Conservation (phyloP, 176 grass and related monocot genomes). For the Ensete glaucum region DNA sequence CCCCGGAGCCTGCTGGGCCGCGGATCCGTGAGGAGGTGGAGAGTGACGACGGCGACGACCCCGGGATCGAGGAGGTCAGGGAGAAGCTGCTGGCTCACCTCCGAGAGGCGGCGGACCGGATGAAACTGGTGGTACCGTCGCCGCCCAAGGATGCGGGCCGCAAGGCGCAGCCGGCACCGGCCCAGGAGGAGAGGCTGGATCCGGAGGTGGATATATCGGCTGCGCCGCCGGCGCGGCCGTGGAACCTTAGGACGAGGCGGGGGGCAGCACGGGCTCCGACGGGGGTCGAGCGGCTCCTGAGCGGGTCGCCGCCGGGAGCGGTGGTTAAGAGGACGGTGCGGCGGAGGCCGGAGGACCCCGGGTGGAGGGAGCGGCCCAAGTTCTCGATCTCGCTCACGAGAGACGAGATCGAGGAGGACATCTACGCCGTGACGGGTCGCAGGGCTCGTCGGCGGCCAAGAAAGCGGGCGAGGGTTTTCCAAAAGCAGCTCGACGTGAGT, state of each 20-base stretch:
- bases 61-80: conserved; percentile 27
- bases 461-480: conserved; percentile 47
- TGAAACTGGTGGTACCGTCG: conserved; percentile 13
- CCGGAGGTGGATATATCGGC: background rate
- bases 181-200: no score
- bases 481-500: conserved; percentile 94
- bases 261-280: background rate
- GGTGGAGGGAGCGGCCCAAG: conserved; percentile 25
- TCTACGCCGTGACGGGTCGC: conserved; percentile 70
- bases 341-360: conserved; percentile 24
- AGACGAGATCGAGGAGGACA: conserved; percentile 96
- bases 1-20: background rate
- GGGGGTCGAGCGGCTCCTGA: background rate
- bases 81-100: conserved; percentile 30
- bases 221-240: conserved; percentile 20
- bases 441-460: conserved; percentile 64
- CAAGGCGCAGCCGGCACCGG: background rate
- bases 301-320: conserved; percentile 16
- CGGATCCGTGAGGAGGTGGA: background rate
- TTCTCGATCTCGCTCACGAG: conserved; percentile 58
- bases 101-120: conserved; percentile 30
- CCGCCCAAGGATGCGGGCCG: background rate
- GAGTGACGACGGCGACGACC: conserved; percentile 22
- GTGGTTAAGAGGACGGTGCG: conserved; percentile 30
- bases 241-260: conserved; percentile 45